Conservation (phyloP, 768 basidiomycete species). For the Suillus weaverae region DNA sequence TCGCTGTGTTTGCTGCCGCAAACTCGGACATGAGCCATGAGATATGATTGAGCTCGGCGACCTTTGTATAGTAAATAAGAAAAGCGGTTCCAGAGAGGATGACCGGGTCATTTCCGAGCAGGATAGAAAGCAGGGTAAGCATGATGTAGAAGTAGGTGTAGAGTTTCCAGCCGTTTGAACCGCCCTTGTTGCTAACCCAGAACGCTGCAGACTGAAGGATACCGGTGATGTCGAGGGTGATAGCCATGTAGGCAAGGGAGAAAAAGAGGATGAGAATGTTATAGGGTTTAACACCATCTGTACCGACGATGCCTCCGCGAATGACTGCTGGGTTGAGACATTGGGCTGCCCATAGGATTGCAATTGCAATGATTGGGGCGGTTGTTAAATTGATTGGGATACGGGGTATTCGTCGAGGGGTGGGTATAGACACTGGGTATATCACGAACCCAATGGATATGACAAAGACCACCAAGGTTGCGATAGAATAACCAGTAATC, state of each 20-base stretch:
- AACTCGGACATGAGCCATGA: slow-evolving; percentile 79
- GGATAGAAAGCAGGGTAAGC: slow-evolving; percentile 71
- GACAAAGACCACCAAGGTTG: slow-evolving; percentile 53
- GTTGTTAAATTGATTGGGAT: slow-evolving; percentile 51
- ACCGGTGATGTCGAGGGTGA: slow-evolving; percentile 89
- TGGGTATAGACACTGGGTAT: slow-evolving; percentile 42
- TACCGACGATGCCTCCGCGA: slow-evolving; percentile 76
- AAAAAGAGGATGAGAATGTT: slow-evolving; percentile 94
- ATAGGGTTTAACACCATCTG: slow-evolving; percentile 80
- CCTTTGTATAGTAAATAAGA: slow-evolving; percentile 82
- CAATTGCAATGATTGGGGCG: slow-evolving; percentile 53
- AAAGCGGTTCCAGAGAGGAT: slow-evolving; percentile 91
- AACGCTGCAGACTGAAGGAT: slow-evolving; percentile 85
- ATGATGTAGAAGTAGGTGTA: slow-evolving; percentile 83
- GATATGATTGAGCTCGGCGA: slow-evolving; percentile 46
- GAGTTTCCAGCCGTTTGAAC: slow-evolving; percentile 66
- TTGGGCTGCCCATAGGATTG: slow-evolving; percentile 54
- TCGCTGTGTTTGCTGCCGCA: slow-evolving; percentile 77
- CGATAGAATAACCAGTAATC: slow-evolving; percentile 46
- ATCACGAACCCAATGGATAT: slow-evolving; percentile 56
- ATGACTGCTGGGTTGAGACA: slow-evolving; percentile 51
- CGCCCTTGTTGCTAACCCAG: slow-evolving; percentile 82
- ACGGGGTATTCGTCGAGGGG: slow-evolving; percentile 32
- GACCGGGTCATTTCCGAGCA: slow-evolving; percentile 94
- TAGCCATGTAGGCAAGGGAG: slow-evolving; percentile 89